phyloP scores from a whole-genome alignment of 345 rosid genomes.

The Turritis glabra region DNA sequence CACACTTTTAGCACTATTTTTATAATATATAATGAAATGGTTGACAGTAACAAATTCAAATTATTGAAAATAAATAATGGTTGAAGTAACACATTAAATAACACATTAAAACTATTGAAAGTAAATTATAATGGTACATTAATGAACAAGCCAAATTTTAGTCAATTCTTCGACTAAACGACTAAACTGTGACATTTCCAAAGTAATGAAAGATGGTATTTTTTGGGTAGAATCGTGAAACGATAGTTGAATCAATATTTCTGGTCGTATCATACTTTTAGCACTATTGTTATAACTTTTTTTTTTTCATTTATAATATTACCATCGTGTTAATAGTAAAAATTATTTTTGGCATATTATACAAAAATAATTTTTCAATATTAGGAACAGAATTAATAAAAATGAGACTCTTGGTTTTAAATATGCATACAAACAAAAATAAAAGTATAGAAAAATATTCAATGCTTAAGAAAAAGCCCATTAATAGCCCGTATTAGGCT shows the following conservation, averaged over 20 bases:
- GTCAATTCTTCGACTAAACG: not conserved
- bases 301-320: not conserved
- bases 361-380: not conserved
- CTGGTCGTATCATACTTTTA: not conserved
- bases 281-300: not conserved
- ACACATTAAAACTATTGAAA: not conserved
- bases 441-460: not conserved
- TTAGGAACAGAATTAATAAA: not conserved
- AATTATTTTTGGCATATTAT: not conserved
- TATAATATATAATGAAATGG: too few relatives aligned
- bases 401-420: not conserved
- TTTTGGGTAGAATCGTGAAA: not conserved
- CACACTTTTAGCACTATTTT: not conserved
- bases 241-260: not conserved
- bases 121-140: not conserved
- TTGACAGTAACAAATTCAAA: not conserved
- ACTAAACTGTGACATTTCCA: not conserved
- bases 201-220: not conserved
- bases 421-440: not conserved
- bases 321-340: not conserved
- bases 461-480: not conserved
- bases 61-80: not conserved
- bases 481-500: constrained; percentile 18
- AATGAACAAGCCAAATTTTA: not conserved
- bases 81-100: not conserved